Percentiles rank a stretch among this genome's conserved stretches.
These are phyloP conservation scores for Tolypocladium guangdongense DNA, from an alignment of 2,329 filamentous ascomycete species.

Conservation along the genomic window DNA sequence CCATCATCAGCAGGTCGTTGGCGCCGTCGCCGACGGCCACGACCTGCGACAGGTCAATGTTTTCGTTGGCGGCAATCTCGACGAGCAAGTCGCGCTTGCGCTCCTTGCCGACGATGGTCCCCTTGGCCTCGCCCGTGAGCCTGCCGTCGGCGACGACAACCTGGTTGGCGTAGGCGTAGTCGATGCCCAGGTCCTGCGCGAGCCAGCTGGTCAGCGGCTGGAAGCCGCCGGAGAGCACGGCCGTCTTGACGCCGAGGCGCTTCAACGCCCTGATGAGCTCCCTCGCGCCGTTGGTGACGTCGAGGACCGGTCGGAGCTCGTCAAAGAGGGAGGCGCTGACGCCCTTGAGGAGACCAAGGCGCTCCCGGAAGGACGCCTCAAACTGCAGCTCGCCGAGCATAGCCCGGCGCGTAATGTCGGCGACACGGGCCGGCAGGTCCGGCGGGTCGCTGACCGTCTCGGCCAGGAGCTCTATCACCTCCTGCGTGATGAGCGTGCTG, in stretches of 20 bases:
- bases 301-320: constrained; percentile 61
- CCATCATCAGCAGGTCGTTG: constrained; percentile 75
- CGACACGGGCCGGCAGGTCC: constrained; percentile 71
- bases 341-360: constrained; percentile 71
- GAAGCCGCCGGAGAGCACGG: constrained; percentile 88
- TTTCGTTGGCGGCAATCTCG: constrained; percentile 59
- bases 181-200: constrained; percentile 66
- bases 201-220: constrained; percentile 82
- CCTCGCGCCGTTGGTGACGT: constrained; percentile 70
- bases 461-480: constrained; percentile 94
- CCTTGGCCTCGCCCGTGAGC: constrained; percentile 62
- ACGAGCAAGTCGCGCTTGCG: constrained; percentile 62
- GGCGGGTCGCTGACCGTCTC: constrained; percentile 57
- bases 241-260: constrained; percentile 72
- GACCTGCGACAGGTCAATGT: constrained; percentile 53
- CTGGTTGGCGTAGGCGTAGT: constrained; percentile 83
- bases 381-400: constrained; percentile 98
- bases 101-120: constrained; percentile 64
- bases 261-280: constrained; percentile 66
- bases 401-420: constrained; percentile 80
- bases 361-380: constrained; percentile 66
- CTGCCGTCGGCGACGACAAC: constrained; percentile 51
- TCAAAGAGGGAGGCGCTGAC: constrained; percentile 71
- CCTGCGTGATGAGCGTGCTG: constrained; percentile 90
- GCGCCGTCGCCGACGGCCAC: constrained; percentile 73